These are phyloP conservation scores for Mycena albidolilacea DNA, from an alignment of 768 basidiomycete genomes.

Conservation along the genomic window DNA sequence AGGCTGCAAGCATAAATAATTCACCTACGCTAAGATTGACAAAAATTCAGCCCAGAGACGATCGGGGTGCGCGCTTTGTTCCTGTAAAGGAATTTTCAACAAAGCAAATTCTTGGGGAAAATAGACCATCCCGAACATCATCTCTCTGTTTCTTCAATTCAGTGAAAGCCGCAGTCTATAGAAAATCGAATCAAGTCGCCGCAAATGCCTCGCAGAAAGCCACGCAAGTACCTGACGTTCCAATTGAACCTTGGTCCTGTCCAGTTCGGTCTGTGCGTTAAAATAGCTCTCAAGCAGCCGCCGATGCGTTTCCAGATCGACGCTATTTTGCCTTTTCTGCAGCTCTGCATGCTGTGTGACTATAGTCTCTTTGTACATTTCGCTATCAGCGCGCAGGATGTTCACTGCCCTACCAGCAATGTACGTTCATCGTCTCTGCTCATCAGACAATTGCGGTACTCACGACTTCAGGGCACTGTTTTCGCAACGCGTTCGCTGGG, in stretches of 20 bases:
- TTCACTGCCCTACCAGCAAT: constrained; percentile 1
- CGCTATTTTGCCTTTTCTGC: background rate
- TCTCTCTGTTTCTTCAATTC: constrained; percentile 12
- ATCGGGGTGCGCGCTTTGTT: background rate
- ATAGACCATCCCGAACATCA: background rate
- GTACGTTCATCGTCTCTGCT: background rate
- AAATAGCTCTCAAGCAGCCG: background rate
- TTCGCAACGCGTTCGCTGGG: background rate
- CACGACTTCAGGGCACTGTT: constrained; percentile 11
- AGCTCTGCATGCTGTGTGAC: background rate
- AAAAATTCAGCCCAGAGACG: background rate
- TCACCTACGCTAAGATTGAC: background rate
- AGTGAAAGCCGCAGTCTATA: background rate
- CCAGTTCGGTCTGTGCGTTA: background rate
- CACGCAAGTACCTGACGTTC: background rate
- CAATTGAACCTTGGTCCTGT: background rate
- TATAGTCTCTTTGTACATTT: constrained; percentile 1
- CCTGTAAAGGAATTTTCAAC: background rate
- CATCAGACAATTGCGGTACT: background rate
- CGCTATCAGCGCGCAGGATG: background rate
- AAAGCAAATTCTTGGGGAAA: too few relatives aligned
- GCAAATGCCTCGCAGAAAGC: background rate
- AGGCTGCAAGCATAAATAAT: background rate
- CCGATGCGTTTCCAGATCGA: background rate
- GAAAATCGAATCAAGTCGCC: background rate